Base-by-base conservation (phyloP, 2,329 filamentous ascomycete species). In the Dothidotthia symphoricarpi region DNA sequence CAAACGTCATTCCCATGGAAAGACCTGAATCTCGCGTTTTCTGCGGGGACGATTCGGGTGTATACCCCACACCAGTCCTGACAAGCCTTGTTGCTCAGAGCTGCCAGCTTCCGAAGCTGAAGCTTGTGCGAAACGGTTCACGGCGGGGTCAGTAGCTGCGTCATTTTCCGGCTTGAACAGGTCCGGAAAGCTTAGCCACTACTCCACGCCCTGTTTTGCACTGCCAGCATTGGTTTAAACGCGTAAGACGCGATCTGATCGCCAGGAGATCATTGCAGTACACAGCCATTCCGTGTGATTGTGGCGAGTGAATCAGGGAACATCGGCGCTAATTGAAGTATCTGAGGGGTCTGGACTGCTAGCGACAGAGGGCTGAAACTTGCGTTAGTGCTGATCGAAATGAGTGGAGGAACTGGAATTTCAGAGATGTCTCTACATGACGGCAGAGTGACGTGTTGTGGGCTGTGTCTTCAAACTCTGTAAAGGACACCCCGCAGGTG, bases 131-230 rank as follows among this genome's bases (percentile, higher is more conserved):
- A 29, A 7, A 35, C 44, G 29, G 43, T 35, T 30, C 14, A 30
- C 45, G 37, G 43, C 38, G 48, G 47, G 41, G 16, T 24, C 34
- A 45, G 51, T 49, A 50, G 37, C 42, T 58, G 55, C 59, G 57
- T 63, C 59, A 63, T 59, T 49, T 19, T 34, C 9, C 36, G 25
- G 34, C 42, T 36, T 32, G 24, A 43, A 37, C 19, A 9, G 9
- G 19, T 22, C 19, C 5, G 9, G 29, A 45, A 57, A 55, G 53
- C 54, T 59, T 57, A 53, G 43, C 43, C 42, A 41, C 39, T 28
- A 39, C 43, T 41, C 39, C 43, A 49, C 39, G 47, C 50, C 54
- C 51, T 54, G 51, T 42, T 58, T 56, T 44, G 38, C 29, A 16
- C 22, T 30, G 33, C 15, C 32, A 22, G 9, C 5, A 6, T 22